Evolutionary conservation across 495 filamentous ascomycete species (phyloP).

Genomic region (Hypoxylon fragiforme): DNA sequence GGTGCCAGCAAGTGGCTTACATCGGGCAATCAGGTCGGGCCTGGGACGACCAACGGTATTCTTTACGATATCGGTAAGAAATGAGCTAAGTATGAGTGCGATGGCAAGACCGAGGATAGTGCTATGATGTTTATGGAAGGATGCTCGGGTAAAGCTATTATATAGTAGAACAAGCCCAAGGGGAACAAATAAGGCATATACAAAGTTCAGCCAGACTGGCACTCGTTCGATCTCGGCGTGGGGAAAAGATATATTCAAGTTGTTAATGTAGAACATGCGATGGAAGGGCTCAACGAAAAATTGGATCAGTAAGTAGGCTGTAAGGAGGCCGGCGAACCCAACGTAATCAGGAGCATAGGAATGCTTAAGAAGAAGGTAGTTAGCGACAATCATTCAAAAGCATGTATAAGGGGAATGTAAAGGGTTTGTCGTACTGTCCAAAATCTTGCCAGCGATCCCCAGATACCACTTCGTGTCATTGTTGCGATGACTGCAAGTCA

Average conservation of each 20-base stretch:
- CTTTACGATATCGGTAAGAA: constrained; percentile 91
- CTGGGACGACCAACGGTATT: constrained; percentile 88
- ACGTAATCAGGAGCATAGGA: constrained; percentile 89
- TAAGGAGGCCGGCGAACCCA: constrained; percentile 69
- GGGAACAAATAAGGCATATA: constrained; percentile 75
- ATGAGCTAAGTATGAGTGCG: constrained; percentile 72
- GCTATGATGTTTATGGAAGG: constrained; percentile 81
- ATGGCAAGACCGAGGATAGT: constrained; percentile 79
- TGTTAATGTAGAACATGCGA: constrained; percentile 79
- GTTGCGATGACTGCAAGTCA: constrained; percentile 44
- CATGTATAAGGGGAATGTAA: background rate
- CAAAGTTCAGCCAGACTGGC: constrained; percentile 72
- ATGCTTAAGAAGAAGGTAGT: too few relatives aligned
- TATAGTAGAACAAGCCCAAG: constrained; percentile 65
- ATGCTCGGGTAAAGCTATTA: constrained; percentile 61
- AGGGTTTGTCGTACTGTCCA: constrained; percentile 46
- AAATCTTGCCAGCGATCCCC: constrained; percentile 52
- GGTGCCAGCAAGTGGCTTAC: constrained; percentile 69
- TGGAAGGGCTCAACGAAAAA: constrained; percentile 84
- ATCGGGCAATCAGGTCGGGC: constrained; percentile 88
- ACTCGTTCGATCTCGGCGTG: constrained; percentile 86
- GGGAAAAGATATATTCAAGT: constrained; percentile 81
- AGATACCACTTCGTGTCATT: constrained; percentile 40
- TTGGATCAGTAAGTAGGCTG: constrained; percentile 68
- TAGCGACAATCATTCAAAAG: too few relatives aligned